Evolutionary conservation across 1,284 basidiomycete species (phyloP).

Genomic region (Bondarzewia mesenterica): DNA sequence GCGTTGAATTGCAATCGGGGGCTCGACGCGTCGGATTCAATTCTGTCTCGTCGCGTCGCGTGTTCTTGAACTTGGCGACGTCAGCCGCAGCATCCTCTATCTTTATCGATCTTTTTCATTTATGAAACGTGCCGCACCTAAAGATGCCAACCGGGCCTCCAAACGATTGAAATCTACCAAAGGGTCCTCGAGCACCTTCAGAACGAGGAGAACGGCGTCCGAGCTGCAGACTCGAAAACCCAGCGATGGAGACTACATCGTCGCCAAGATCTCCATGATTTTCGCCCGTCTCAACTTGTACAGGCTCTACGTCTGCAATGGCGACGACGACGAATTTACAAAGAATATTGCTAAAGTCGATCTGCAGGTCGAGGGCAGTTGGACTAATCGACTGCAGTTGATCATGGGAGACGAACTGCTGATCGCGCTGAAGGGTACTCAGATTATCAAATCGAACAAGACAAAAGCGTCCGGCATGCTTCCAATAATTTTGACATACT

Average conservation of each 20-base stretch:
- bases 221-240: neutral
- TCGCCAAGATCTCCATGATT: neutral
- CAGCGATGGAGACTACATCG: neutral
- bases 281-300: neutral
- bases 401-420: constrained; percentile 4
- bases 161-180: neutral
- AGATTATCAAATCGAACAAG: constrained; percentile 3
- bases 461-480: neutral
- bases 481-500: constrained; percentile 1
- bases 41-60: neutral
- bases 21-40: neutral
- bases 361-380: constrained; percentile 3
- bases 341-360: neutral
- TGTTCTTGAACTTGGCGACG: neutral
- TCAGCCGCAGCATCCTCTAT: neutral
- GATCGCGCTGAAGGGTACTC: constrained; percentile 5
- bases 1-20: neutral
- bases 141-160: neutral
- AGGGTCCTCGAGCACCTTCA: neutral
- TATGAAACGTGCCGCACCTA: neutral
- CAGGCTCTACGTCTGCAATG: constrained; percentile 4
- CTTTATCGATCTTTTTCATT: neutral
- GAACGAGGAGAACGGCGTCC: neutral
- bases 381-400: constrained; percentile 5
- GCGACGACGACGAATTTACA: neutral